Evolutionary conservation across 2,329 filamentous ascomycete genomes (phyloP).

Genomic region (Cytospora piceicola): DNA sequence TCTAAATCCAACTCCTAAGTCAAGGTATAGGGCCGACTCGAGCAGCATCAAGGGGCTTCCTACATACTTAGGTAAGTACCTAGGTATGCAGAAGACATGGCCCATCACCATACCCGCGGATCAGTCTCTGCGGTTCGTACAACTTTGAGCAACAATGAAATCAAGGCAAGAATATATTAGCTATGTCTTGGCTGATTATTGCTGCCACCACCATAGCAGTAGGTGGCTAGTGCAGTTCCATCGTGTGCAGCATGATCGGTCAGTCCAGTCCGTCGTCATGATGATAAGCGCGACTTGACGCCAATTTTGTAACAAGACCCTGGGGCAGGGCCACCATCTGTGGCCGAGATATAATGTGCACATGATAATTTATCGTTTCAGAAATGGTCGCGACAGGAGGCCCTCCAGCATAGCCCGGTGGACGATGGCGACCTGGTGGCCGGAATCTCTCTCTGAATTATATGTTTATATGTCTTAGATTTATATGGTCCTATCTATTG

Average conservation of each 20-base stretch:
- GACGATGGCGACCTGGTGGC: background rate
- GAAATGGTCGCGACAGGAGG: constrained; percentile 15
- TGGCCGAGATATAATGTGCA: constrained; percentile 19
- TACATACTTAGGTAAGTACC: too few species aligned
- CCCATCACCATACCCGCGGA: background rate
- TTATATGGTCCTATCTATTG: too few species aligned
- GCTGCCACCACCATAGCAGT: too few species aligned
- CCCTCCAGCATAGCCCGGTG: background rate
- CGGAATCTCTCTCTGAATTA: background rate
- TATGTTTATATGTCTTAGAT: too few species aligned
- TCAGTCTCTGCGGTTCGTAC: background rate
- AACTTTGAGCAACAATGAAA: background rate
- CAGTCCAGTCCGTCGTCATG: background rate
- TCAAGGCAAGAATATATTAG: background rate
- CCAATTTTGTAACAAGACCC: constrained; percentile 43
- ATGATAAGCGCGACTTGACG: constrained; percentile 41
- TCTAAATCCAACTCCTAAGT: background rate
- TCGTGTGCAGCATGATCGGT: background rate
- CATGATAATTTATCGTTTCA: constrained; percentile 28
- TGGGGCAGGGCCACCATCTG: constrained; percentile 17
- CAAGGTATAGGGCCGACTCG: constrained; percentile 1
- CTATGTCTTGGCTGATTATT: background rate
- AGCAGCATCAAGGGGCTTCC: constrained; percentile 4
- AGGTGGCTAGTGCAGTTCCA: background rate
- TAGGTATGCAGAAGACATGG: background rate